phyloP scores from a whole-genome alignment of 441 rosid genomes.

The Lepidium campestre region DNA sequence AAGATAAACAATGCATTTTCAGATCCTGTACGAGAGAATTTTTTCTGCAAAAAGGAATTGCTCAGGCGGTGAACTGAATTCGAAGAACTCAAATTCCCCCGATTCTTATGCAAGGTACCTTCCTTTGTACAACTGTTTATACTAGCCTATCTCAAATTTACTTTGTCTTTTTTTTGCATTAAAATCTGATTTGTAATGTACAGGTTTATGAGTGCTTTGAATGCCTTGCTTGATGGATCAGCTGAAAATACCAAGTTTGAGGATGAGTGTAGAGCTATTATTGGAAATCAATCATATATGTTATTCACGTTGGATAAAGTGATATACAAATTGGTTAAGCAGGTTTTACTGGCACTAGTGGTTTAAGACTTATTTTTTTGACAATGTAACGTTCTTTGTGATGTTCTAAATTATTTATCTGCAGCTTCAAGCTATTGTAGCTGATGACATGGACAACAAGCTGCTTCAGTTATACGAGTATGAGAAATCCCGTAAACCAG shows the following conservation, averaged over 20 bases:
- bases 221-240: slow-evolving; percentile 88
- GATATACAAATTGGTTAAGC: slow-evolving; percentile 84
- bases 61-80: slow-evolving; percentile 45
- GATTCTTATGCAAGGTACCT: slow-evolving; percentile 76
- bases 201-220: slow-evolving; percentile 76
- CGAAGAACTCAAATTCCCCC: slow-evolving; percentile 46
- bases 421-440: slow-evolving; percentile 91
- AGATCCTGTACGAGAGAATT: slow-evolving; percentile 86
- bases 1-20: slow-evolving; percentile 13
- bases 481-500: slow-evolving; percentile 67
- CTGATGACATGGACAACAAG: slow-evolving; percentile 83
- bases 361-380: background rate
- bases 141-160: background rate
- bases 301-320: slow-evolving; percentile 92
- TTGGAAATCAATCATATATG: slow-evolving; percentile 90
- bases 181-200: background rate
- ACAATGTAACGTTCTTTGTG: background rate
- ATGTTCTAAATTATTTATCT: slow-evolving; percentile 24
- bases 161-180: background rate
- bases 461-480: slow-evolving; percentile 80
- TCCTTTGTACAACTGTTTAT: background rate
- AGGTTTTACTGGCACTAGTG: slow-evolving; percentile 42
- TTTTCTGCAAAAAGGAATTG: slow-evolving; percentile 75
- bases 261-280: slow-evolving; percentile 92
- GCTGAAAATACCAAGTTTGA: slow-evolving; percentile 85